Evolutionary conservation across 768 basidiomycete species (phyloP).

Genomic region (Mycena belliarum): DNA sequence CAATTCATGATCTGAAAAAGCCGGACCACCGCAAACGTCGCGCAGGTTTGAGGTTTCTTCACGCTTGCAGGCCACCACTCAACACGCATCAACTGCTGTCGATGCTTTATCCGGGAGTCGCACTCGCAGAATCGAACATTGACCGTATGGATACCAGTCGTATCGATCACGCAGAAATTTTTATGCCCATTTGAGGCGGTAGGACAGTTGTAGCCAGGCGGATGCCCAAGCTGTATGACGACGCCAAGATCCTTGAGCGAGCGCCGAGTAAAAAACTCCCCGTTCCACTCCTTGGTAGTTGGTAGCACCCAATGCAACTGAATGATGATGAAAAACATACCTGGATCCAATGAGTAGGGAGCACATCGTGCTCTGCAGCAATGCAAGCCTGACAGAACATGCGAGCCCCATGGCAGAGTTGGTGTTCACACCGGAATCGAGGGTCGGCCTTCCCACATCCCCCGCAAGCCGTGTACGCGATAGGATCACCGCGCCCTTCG

Average conservation of each 20-base stretch:
- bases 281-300: conserved; percentile 4
- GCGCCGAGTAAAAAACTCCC: background rate
- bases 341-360: conserved; percentile 1
- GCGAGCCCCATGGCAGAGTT: background rate
- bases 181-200: background rate
- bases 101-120: background rate
- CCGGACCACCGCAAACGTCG: background rate
- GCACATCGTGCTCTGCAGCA: background rate
- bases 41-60: background rate
- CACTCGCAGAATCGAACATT: background rate
- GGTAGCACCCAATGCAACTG: background rate
- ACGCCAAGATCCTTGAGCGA: background rate
- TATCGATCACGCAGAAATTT: background rate
- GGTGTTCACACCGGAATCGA: background rate
- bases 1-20: background rate
- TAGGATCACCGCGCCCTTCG: background rate
- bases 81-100: conserved; percentile 11
- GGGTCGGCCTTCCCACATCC: background rate
- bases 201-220: background rate
- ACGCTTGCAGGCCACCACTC: conserved; percentile 16
- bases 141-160: background rate
- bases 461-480: background rate
- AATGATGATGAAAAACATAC: background rate
- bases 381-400: background rate
- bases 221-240: conserved; percentile 2